These are phyloP conservation scores for Pestalotiopsis sp. DNA, from an alignment of 2,329 filamentous ascomycete species.

Conservation along the genomic window DNA sequence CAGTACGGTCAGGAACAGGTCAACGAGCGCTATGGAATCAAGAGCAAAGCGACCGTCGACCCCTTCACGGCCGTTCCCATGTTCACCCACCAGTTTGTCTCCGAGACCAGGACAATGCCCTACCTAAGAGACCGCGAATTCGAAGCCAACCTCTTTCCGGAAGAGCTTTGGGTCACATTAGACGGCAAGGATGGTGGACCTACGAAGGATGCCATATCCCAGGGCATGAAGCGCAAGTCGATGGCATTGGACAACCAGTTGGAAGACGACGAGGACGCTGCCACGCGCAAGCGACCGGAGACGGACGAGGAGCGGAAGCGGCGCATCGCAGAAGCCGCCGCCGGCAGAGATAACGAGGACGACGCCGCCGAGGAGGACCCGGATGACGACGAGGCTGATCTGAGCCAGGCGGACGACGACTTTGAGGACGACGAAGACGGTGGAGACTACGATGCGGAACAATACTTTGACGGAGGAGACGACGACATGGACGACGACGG, in stretches of 20 bases:
- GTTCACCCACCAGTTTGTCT: constrained; percentile 58
- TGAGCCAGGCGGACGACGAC: constrained; percentile 46
- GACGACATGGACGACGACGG: constrained; percentile 57
- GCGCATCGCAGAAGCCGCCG: constrained; percentile 31
- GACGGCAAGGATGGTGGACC: constrained; percentile 46
- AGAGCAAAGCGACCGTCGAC: constrained; percentile 58
- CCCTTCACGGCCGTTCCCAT: constrained; percentile 62
- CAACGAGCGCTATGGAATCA: constrained; percentile 58
- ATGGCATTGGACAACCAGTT: constrained; percentile 47
- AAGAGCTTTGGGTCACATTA: constrained; percentile 57
- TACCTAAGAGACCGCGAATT: constrained; percentile 55
- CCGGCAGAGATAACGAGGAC: constrained; percentile 27
- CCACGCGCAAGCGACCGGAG: constrained; percentile 25
- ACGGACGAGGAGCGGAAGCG: constrained; percentile 36
- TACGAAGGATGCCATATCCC: constrained; percentile 31
- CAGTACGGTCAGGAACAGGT: constrained; percentile 60
- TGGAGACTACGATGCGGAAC: constrained; percentile 64
- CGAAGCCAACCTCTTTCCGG: constrained; percentile 54
- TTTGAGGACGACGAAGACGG: constrained; percentile 58
- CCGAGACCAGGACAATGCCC: constrained; percentile 54
- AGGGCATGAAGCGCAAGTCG: constrained; percentile 42
- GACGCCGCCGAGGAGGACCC: constrained; percentile 34
- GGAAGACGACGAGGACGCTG: constrained; percentile 25
- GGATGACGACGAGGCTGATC: constrained; percentile 33
- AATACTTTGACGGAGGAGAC: constrained; percentile 62